Evolutionary conservation across 805 yeast genomes (phyloP), one percentile per base, ranked within the genome.

Genomic region (Teunomyces lycoperdinae): DNA sequence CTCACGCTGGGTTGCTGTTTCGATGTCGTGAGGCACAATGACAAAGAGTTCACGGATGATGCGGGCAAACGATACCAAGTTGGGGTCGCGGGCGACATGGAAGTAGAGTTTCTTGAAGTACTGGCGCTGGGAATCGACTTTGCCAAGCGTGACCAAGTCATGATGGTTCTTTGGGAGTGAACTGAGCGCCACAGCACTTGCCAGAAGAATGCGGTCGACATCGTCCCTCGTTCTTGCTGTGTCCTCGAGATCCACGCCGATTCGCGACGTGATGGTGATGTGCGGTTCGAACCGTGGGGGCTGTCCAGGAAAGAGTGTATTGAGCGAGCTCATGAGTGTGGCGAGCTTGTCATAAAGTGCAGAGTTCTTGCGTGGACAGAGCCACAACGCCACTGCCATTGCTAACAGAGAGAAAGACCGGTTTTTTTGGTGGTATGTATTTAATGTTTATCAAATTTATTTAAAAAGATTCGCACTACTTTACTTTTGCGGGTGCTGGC

Each of bases 251-350:
- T 71, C 66, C 26, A 84, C 67, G 1, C 64, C 68, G 29, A 87
- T 68, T 48, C 80, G 77, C n/a, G 89, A 76, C 2, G 89, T 81
- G 26, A 87, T 73, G 1, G 96, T 88, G 31, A 88, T 74, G 60
- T 87, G 96, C 3, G 96, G 96, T 51, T 80, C 86, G 56, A 87
- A 83, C 28, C 58, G 62, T 2, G 86, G 85, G 1, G 89, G 82
- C 47, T 64, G 75, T 44, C 82, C 85, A 9, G 87, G 86, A 58
- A 87, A 85, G n/a, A 86, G 67, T 1, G 91, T 84, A 38, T 77
- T 79, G 31, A 87, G 63, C 8, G 89, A 83, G n/a, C 77, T 69
- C 63, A 84, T 83, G 32, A 85, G 69, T 14, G 85, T 78, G 10
- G 70, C 67, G 17, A 87, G 63, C 42, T 80, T 79, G 43, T 83